Evolutionary conservation across 768 basidiomycete genomes (phyloP).

Genomic region (Suillus plorans): DNA sequence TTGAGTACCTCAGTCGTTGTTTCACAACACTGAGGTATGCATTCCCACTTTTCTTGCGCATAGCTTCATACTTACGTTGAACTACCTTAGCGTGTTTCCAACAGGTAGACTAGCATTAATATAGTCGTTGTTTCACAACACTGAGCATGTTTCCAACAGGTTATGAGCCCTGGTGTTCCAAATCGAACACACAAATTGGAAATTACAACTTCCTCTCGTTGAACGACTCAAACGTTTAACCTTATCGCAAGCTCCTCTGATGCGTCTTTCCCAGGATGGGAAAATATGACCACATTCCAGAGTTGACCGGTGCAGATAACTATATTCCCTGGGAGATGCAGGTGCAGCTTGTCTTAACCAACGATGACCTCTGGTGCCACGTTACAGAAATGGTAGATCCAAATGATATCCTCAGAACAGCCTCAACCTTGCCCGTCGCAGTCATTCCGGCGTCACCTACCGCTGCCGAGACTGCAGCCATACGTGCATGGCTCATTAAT

Average conservation of each 20-base stretch:
- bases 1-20: too few relatives aligned
- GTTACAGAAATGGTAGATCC: slow-evolving; percentile 1
- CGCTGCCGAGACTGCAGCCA: neutral
- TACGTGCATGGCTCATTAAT: neutral
- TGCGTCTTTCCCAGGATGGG: neutral
- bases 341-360: neutral
- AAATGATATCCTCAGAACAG: neutral
- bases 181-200: neutral
- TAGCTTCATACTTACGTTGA: too few relatives aligned
- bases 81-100: too few relatives aligned
- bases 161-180: neutral
- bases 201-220: neutral
- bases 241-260: neutral
- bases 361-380: slow-evolving; percentile 5
- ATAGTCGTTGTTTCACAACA: too few relatives aligned
- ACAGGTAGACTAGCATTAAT: too few relatives aligned
- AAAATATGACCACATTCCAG: slow-evolving; percentile 15
- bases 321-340: slow-evolving; percentile 5
- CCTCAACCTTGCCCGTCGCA: neutral
- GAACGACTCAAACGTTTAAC: neutral
- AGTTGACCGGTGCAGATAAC: slow-evolving; percentile 1
- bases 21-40: too few relatives aligned
- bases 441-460: neutral
- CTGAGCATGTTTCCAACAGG: neutral
- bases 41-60: too few relatives aligned